Evolutionary conservation across 2,329 filamentous ascomycete species (phyloP).

Genomic region (Ascochyta viciae-villosae): DNA sequence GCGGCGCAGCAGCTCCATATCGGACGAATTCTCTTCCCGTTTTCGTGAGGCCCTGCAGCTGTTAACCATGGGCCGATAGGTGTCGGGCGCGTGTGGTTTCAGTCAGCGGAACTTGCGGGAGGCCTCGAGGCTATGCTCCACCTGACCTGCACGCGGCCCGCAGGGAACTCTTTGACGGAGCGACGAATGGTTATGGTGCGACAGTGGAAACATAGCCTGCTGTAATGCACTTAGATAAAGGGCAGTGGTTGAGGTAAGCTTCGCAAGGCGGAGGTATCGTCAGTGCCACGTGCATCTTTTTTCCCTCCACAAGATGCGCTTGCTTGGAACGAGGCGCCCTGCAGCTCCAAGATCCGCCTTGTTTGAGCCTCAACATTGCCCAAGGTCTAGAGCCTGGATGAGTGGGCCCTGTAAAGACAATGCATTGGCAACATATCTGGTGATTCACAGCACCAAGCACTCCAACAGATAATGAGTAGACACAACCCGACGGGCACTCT

Average conservation of each 20-base stretch:
- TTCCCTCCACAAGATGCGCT: not conserved
- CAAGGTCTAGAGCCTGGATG: not conserved
- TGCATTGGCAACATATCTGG: not conserved
- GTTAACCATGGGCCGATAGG: constrained; percentile 19
- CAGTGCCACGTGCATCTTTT: constrained; percentile 5
- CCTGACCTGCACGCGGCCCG: not conserved
- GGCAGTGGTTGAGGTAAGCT: constrained; percentile 1
- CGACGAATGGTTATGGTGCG: not conserved
- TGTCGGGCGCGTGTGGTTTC: constrained; percentile 19
- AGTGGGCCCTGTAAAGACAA: not conserved
- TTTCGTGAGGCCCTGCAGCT: constrained; percentile 13
- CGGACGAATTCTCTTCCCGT: constrained; percentile 5
- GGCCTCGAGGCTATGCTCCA: not conserved
- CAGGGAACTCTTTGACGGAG: not conserved
- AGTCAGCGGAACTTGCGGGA: constrained; percentile 1
- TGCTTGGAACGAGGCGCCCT: constrained; percentile 3
- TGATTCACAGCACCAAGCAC: too few species aligned
- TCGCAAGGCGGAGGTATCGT: constrained; percentile 1
- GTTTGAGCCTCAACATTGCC: constrained; percentile 11
- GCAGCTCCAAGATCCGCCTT: constrained; percentile 10
- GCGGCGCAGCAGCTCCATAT: constrained; percentile 1
- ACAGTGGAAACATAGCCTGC: not conserved
- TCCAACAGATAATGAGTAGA: too few species aligned
- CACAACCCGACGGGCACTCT: too few species aligned
- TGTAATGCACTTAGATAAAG: constrained; percentile 7